These are phyloP conservation scores for Cairneyella variabilis DNA, from an alignment of 495 filamentous ascomycete genomes.

Conservation along the genomic window DNA sequence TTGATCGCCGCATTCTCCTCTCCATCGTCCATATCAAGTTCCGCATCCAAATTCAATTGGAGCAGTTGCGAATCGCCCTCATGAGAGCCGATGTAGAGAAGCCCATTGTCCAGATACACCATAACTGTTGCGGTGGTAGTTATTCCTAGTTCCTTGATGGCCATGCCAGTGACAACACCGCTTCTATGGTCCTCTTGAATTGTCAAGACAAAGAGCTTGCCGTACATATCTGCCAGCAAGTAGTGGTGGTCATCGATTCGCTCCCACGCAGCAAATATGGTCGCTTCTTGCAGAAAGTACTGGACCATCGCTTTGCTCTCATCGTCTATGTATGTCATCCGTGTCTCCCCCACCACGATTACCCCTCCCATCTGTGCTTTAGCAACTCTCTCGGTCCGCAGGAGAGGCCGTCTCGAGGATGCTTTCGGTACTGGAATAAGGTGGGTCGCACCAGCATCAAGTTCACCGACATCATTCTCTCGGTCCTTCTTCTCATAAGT, in stretches of 20 bases:
- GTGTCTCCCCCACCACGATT: conserved; percentile 81
- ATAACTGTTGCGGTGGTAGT: conserved; percentile 72
- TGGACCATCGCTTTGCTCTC: conserved; percentile 58
- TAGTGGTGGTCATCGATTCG: conserved; percentile 75
- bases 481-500: conserved; percentile 45
- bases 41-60: conserved; percentile 29
- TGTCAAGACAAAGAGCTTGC: conserved; percentile 73
- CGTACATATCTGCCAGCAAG: conserved; percentile 87
- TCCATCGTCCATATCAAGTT: conserved; percentile 50
- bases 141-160: conserved; percentile 60
- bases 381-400: conserved; percentile 42
- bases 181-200: conserved; percentile 53
- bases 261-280: conserved; percentile 85
- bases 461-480: conserved; percentile 49
- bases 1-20: too few relatives aligned
- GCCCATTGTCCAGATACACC: conserved; percentile 71
- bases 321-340: conserved; percentile 77
- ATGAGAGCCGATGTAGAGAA: conserved; percentile 86
- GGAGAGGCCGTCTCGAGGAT: conserved; percentile 46
- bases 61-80: conserved; percentile 88
- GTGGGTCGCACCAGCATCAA: conserved; percentile 72
- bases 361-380: conserved; percentile 60
- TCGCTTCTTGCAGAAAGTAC: conserved; percentile 61
- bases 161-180: conserved; percentile 60
- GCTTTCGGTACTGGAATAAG: conserved; percentile 74